These are phyloP conservation scores for Auricularia sp. DNA, from an alignment of 768 basidiomycete genomes.

Conservation along the genomic window DNA sequence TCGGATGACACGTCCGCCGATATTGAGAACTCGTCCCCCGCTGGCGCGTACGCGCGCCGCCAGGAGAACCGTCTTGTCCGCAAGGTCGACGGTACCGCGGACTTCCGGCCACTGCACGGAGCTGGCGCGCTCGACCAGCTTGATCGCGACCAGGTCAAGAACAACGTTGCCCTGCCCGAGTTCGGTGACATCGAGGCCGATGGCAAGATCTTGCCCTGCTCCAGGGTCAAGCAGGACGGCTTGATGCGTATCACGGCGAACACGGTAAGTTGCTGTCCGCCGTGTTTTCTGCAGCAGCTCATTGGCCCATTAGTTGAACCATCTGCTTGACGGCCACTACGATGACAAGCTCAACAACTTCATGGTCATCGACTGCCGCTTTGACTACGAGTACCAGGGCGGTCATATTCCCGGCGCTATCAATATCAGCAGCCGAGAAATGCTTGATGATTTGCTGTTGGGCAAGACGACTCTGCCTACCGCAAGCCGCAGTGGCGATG, in stretches of 20 bases:
- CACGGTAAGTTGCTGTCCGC: slow-evolving; percentile 46
- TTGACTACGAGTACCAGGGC: slow-evolving; percentile 91
- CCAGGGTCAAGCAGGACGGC: slow-evolving; percentile 89
- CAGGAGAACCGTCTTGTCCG: slow-evolving; percentile 71
- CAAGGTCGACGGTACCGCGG: slow-evolving; percentile 72
- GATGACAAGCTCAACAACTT: slow-evolving; percentile 53
- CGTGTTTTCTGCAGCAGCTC: slow-evolving; percentile 7
- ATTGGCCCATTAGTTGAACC: slow-evolving; percentile 49
- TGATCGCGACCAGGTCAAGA: slow-evolving; percentile 34
- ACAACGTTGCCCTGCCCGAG: slow-evolving; percentile 54
- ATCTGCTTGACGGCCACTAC: slow-evolving; percentile 68
- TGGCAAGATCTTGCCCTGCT: slow-evolving; percentile 91
- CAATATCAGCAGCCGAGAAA: slow-evolving; percentile 76
- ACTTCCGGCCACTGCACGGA: slow-evolving; percentile 66
- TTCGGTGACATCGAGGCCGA: slow-evolving; percentile 90
- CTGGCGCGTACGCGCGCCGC: slow-evolving; percentile 61
- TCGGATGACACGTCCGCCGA: slow-evolving; percentile 40
- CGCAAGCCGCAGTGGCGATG: slow-evolving; percentile 67
- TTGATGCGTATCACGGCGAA: slow-evolving; percentile 76
- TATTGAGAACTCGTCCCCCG: slow-evolving; percentile 56
- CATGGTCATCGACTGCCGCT: slow-evolving; percentile 90
- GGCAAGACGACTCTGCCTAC: slow-evolving; percentile 46
- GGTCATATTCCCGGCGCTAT: slow-evolving; percentile 89
- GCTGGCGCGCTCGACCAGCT: slow-evolving; percentile 40
- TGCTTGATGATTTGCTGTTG: slow-evolving; percentile 75